A percentile compares a stretch with the other conserved stretches of the same genome.
These are phyloP conservation scores for Ganoderma sinense DNA, from an alignment of 1,284 basidiomycete species.

Conservation along the genomic window DNA sequence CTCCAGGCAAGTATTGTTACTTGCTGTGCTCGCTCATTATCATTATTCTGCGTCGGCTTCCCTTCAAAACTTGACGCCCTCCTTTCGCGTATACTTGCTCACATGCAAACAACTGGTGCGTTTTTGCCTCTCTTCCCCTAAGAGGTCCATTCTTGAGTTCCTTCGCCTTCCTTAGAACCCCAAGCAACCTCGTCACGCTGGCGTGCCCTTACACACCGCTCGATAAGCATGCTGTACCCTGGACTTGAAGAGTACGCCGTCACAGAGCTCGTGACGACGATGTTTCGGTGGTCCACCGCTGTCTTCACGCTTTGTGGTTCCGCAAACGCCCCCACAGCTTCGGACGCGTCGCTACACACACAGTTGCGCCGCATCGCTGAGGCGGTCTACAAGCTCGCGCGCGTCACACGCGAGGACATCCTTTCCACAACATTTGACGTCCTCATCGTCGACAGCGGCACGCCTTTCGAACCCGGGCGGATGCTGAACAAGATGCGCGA, in stretches of 20 bases:
- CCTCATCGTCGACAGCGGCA: slow-evolving; percentile 60
- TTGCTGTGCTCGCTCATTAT: slow-evolving; percentile 69
- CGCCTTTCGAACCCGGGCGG: slow-evolving; percentile 53
- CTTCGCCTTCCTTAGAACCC: slow-evolving; percentile 53
- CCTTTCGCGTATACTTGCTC: slow-evolving; percentile 68
- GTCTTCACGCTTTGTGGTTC: slow-evolving; percentile 70
- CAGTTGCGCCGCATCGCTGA: slow-evolving; percentile 70
- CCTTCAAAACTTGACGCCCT: slow-evolving; percentile 72
- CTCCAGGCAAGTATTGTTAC: slow-evolving; percentile 72
- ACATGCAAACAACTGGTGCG: slow-evolving; percentile 69
- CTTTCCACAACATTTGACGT: slow-evolving; percentile 78
- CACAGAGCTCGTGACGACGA: slow-evolving; percentile 72
- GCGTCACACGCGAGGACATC: slow-evolving; percentile 71
- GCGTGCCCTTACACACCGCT: slow-evolving; percentile 72
- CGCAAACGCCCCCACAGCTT: slow-evolving; percentile 42
- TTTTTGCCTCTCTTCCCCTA: slow-evolving; percentile 24
- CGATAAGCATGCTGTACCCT: slow-evolving; percentile 73
- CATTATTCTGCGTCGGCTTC: slow-evolving; percentile 76
- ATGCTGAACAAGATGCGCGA: slow-evolving; percentile 77
- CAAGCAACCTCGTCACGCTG: slow-evolving; percentile 80
- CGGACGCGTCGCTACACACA: slow-evolving; percentile 51
- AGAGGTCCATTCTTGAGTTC: slow-evolving; percentile 22
- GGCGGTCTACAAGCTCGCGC: slow-evolving; percentile 64
- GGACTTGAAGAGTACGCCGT: slow-evolving; percentile 68
- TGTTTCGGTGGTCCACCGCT: slow-evolving; percentile 73